These are phyloP conservation scores for Reticulascus tulasneorum DNA, from an alignment of 2,329 filamentous ascomycete genomes.

Conservation along the genomic window DNA sequence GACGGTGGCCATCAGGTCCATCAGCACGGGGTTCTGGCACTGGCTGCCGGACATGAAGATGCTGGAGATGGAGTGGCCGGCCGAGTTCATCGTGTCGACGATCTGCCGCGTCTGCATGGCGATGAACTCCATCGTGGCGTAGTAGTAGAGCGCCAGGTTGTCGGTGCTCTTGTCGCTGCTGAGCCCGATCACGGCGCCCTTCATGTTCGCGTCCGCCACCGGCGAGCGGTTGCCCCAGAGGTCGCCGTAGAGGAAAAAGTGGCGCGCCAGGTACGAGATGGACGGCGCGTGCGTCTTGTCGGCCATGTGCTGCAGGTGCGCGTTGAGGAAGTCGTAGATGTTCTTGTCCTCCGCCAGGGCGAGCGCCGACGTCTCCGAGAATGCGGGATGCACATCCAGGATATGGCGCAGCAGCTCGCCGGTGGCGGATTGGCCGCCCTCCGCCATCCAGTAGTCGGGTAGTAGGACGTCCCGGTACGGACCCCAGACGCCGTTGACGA, in stretches of 20 bases:
- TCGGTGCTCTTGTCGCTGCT: constrained; percentile 83
- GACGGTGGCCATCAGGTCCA: constrained; percentile 84
- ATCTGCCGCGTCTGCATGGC: constrained; percentile 96
- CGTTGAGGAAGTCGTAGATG: constrained; percentile 93
- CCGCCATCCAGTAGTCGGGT: constrained; percentile 92
- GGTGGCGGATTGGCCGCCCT: constrained; percentile 94
- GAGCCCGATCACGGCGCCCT: constrained; percentile 81
- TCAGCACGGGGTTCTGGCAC: constrained; percentile 91
- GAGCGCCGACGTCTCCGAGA: constrained; percentile 72
- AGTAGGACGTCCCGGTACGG: constrained; percentile 93
- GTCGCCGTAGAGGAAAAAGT: constrained; percentile 98
- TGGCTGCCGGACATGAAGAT: constrained; percentile 99
- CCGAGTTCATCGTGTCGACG: constrained; percentile 85
- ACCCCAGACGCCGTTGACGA: constrained; percentile 94
- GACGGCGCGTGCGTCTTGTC: constrained; percentile 66
- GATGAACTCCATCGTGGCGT: constrained; percentile 96
- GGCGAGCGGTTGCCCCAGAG: constrained; percentile 95
- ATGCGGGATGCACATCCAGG: constrained; percentile 90
- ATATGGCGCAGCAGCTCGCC: constrained; percentile 93
- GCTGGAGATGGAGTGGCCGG: constrained; percentile 81
- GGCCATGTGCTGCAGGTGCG: constrained; percentile 74
- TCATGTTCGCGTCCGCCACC: constrained; percentile 89
- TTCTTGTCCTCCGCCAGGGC: constrained; percentile 80
- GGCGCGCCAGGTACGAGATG: constrained; percentile 80
- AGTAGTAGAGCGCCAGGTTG: constrained; percentile 87